Evolutionary conservation across 805 yeast genomes (phyloP), one percentile per base, ranked within the genome.

Genomic region (Candida yuanshanica): DNA sequence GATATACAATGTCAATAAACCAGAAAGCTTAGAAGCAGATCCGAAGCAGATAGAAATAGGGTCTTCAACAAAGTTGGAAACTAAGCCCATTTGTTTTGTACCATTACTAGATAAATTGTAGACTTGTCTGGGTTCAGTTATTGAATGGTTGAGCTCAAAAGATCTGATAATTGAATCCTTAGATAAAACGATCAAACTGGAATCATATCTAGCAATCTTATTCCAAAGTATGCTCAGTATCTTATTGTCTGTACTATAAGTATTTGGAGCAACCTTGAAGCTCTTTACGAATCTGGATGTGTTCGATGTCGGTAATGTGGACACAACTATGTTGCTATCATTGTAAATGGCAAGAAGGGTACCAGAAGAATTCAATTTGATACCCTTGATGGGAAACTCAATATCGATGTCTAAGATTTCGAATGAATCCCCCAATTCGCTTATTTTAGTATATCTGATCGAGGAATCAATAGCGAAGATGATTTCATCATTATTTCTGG

Each of bases 1-100:
- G 8, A 81, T 53, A 50, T 73, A 78, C 17, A 83, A 59, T 0
- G 84, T 70, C 38, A 82, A 51, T 3, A 69, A 67, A 11, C 81
- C 81, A 5, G 50, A 24, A 2, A 56, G 38, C 2, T 44, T 32
- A 0, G 39, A 16, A 16, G 42, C 25, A 4, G 54, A 45, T 0
- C 60, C 60, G 37, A 59, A 52, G 11, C 57, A 22, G 14, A 61
- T 58, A 2, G 53, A 46, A 3, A 51, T 47, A 5, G 59, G 56
- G 29, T 48, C 45, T 14, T 39, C 43, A 24, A 52, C 46, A 10
- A 43, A 43, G 35, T 53, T 51, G 1, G 45, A 33, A 7, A 54
- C 47, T n/a, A 51, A 20, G 10, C 63, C 52, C 25, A 47, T 38
- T 29, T 43, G 41, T 14, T 41, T 37, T 43, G 50, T 27, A 13